Evolutionary conservation across 306 rosid species (phyloP), one percentile per base, ranked within the genome.

Genomic region (Cicer chorassanicum): DNA sequence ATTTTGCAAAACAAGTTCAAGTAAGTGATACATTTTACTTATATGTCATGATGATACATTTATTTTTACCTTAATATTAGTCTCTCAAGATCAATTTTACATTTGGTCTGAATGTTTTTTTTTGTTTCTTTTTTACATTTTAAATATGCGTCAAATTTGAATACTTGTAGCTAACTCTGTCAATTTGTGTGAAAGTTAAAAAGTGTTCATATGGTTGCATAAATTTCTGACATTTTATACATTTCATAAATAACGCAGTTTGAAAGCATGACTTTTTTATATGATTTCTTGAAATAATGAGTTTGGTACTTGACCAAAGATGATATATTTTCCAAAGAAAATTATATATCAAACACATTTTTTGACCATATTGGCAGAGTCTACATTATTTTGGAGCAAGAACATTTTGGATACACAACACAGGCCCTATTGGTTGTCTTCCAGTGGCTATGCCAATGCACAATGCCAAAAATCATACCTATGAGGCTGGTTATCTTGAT

Each of bases 321-420:
- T 21, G 29, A 21, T 21, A 21, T 21, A 21, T 21, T 21, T 21
- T 21, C 29, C 2, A 21, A 21, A 21, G 9, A 44, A 44, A 44
- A 9, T 43, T 2, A 9, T 8, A 43, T 8, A 8, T 43, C 48
- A 1, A 4, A 5, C 4, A 11, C 48, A 43, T 43, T 43, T 43
- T 43, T 1, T 8, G 9, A 9, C 49, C 9, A 44, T 46, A 11
- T 46, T 76, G 29, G 34, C 83, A 90, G 96, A 68, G 39, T 16
- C 64, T 93, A 61, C 82, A 89, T 51, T 21, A 21, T 3, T 40
- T 43, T 71, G 97, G 97, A 24, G 98, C 78, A 46, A 89, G 97
- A 78, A 48, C 84, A 43, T 88, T 91, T 41, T 93, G 98, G 98
- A 84, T 89, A 77, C 98, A 93, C 68, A 93, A 93, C 84, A 87